Percentiles rank a stretch among this genome's conserved stretches.
phyloP scores from a whole-genome alignment of 805 yeast genomes.

The Isabelozyma gotoi region DNA sequence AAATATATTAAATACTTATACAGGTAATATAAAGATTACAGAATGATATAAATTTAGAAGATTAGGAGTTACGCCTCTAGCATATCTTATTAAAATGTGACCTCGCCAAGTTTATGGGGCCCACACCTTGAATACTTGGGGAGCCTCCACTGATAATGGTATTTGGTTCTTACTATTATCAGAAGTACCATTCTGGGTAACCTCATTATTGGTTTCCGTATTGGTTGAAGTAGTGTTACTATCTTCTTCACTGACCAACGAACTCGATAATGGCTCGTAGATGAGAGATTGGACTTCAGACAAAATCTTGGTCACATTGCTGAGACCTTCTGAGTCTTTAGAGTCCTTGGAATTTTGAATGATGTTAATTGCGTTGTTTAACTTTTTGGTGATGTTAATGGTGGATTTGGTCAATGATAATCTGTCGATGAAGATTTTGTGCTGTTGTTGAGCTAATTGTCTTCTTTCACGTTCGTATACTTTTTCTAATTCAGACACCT shows the following conservation, averaged over 20 bases:
- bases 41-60: neutral
- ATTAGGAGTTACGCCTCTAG: too few species aligned
- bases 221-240: conserved; percentile 10
- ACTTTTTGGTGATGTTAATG: conserved; percentile 46
- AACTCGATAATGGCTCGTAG: conserved; percentile 30
- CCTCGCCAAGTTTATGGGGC: conserved; percentile 26
- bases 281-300: conserved; percentile 32
- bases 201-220: conserved; percentile 3
- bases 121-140: conserved; percentile 46
- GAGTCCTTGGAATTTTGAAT: conserved; percentile 9
- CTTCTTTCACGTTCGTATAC: conserved; percentile 66
- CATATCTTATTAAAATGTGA: too few species aligned
- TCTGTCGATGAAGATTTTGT: conserved; percentile 64
- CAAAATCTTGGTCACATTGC: conserved; percentile 17
- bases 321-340: conserved; percentile 6
- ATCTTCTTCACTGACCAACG: conserved; percentile 14
- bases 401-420: conserved; percentile 65
- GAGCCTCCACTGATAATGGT: conserved; percentile 41
- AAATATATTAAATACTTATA: neutral
- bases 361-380: conserved; percentile 32
- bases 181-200: conserved; percentile 2
- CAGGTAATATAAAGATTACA: neutral
- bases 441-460: conserved; percentile 59
- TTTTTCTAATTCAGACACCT: conserved; percentile 61
- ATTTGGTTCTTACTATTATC: conserved; percentile 15